Percentiles rank a stretch among this genome's conserved stretches.
Conservation (phyloP, 495 filamentous ascomycete genomes). For the Aspergillus leporis region DNA sequence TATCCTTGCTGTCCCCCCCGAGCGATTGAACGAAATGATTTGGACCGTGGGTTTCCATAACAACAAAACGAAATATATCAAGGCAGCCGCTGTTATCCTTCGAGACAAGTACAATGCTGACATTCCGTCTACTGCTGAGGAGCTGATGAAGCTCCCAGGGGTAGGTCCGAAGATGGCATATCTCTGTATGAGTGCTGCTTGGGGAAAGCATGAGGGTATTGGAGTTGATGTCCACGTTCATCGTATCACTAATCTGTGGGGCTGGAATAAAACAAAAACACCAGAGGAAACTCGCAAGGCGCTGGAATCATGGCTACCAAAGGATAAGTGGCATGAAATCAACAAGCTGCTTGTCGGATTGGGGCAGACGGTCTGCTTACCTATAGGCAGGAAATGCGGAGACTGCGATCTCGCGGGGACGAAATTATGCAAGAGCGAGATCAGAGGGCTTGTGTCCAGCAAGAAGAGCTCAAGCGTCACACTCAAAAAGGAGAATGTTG, state of each 20-base stretch:
- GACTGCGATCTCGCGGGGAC: conserved; percentile 75
- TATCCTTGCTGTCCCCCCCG: conserved; percentile 71
- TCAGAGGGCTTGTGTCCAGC: conserved; percentile 41
- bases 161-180: conserved; percentile 99
- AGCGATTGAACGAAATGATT: conserved; percentile 76
- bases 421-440: conserved; percentile 73
- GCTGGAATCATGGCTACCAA: conserved; percentile 82
- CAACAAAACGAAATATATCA: conserved; percentile 91
- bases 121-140: conserved; percentile 80
- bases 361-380: conserved; percentile 84
- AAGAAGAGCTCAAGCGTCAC: conserved; percentile 14
- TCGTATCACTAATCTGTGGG: conserved; percentile 95
- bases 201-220: conserved; percentile 62
- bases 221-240: conserved; percentile 73
- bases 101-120: conserved; percentile 68
- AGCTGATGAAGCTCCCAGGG: conserved; percentile 78
- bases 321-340: conserved; percentile 90
- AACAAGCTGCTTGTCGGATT: conserved; percentile 90
- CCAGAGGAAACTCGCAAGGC: conserved; percentile 83
- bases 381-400: conserved; percentile 76
- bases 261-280: conserved; percentile 80
- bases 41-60: conserved; percentile 90
- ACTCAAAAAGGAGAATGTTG: conserved; percentile 39
- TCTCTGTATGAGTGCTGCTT: conserved; percentile 76
- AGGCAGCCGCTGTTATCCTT: conserved; percentile 71